phyloP scores from a whole-genome alignment of 768 basidiomycete species.

The Rhizopogon vulgaris region DNA sequence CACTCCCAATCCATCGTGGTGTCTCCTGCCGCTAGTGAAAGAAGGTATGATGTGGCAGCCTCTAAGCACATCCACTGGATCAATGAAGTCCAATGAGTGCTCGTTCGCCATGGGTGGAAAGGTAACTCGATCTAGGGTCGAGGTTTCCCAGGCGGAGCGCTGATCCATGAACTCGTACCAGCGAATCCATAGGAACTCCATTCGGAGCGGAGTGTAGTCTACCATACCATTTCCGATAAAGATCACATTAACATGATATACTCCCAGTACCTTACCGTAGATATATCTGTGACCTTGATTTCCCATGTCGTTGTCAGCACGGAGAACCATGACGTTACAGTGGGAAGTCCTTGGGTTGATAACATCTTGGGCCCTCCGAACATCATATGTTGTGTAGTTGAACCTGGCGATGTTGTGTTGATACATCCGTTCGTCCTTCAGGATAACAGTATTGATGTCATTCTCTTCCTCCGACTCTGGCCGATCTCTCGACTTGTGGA shows the following conservation, averaged over 20 bases:
- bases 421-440: conserved; percentile 27
- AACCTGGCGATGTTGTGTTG: conserved; percentile 25
- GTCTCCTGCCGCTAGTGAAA: too few relatives aligned
- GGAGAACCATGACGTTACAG: conserved; percentile 27
- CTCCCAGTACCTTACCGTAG: conserved; percentile 5
- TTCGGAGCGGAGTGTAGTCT: background rate
- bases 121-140: too few relatives aligned
- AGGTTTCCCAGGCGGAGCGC: too few relatives aligned
- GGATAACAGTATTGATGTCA: conserved; percentile 5
- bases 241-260: conserved; percentile 14
- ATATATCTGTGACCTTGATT: background rate
- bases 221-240: background rate
- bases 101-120: too few relatives aligned
- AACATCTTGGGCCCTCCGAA: conserved; percentile 32
- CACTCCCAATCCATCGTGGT: too few relatives aligned
- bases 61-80: too few relatives aligned
- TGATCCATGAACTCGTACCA: too few relatives aligned
- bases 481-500: background rate
- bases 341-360: conserved; percentile 30
- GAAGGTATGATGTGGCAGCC: too few relatives aligned
- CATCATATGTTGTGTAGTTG: conserved; percentile 40
- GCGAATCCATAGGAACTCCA: conserved; percentile 9
- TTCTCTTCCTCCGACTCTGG: background rate
- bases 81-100: too few relatives aligned
- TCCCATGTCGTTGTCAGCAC: background rate